Base-by-base conservation (phyloP, 768 basidiomycete species). In the Tylopilus balloui region DNA sequence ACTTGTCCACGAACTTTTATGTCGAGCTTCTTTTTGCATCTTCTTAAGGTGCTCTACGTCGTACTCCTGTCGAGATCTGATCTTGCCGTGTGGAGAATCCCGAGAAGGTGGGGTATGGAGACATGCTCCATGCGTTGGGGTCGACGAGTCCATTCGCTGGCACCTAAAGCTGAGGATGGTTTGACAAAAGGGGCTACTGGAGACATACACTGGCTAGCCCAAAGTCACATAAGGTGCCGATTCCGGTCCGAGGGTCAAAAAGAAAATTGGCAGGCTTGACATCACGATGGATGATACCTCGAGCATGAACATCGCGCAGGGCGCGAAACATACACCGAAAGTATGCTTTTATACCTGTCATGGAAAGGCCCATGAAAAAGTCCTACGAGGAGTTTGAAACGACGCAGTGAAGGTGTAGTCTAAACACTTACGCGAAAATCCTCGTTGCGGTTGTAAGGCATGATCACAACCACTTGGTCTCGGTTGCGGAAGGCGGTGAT, bases 251-350 rank as follows among this genome's bases (percentile, higher is more conserved):
- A 31, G 90, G 85, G 66, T 98, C 91, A 65, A 86, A 97, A 29
- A 98, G 76, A 66, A 98, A 98, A 67, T 98, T 98, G 51, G 94
- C 95, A 19, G 95, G 94, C 64, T 98, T 98, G 59, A 98, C 90
- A 68, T 98, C 95, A 38, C 95, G 89, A 66, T 98, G 95, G 44
- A 98, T 89, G 59, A 98, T 86, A 6, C 80, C 80, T 45, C 92
- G 77, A 11, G 81, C 72, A 64, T 98, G 94, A 21, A 92, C 86
- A 61, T 95, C 92, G 41, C 87, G 81, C 46, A 98, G 68, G 3
- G 90, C 94, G 36, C 89, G 86, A 65, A 98, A 84, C 69, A 99
- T 81, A 63, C 89, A 92, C 29, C 87, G 81, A 58, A 98, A 84
- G 70, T 98, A 99, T 37, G 80, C 71, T 62, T 87, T 90, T 42